phyloP scores from a whole-genome alignment of 441 rosid genomes.

The Omphalea diandra region DNA sequence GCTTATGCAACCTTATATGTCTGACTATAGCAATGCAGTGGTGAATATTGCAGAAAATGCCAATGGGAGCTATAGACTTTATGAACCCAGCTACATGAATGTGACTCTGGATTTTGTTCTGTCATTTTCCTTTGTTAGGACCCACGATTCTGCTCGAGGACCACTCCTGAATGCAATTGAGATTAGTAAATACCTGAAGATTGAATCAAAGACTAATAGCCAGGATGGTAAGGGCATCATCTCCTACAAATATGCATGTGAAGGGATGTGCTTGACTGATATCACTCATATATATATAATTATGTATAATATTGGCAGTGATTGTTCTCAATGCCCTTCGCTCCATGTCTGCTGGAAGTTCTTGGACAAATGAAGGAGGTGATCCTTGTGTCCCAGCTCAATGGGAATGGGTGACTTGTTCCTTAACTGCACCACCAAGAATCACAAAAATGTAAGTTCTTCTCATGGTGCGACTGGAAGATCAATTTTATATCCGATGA shows the following conservation, averaged over 20 bases:
- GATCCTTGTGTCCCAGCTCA: conserved; percentile 87
- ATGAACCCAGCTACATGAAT: conserved; percentile 98
- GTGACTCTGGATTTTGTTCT: conserved; percentile 70
- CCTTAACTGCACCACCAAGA: conserved; percentile 72
- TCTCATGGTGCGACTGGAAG: neutral
- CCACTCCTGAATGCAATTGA: conserved; percentile 91
- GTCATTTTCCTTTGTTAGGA: conserved; percentile 68
- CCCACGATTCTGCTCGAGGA: conserved; percentile 77
- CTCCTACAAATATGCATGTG: neutral
- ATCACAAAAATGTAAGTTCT: conserved; percentile 77
- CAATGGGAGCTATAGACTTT: conserved; percentile 81
- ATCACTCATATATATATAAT: conserved; percentile 14
- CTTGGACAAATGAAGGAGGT: conserved; percentile 66
- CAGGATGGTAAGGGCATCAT: conserved; percentile 55
- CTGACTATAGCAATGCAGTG: conserved; percentile 85
- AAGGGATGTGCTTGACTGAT: conserved; percentile 11
- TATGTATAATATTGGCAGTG: conserved; percentile 43
- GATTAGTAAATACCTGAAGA: conserved; percentile 75
- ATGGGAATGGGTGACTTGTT: conserved; percentile 86
- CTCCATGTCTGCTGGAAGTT: conserved; percentile 45
- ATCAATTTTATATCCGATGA: conserved; percentile 4
- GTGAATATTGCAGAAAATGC: conserved; percentile 97
- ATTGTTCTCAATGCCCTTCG: conserved; percentile 54
- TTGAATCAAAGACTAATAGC: conserved; percentile 54
- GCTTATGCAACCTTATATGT: conserved; percentile 53